These are phyloP conservation scores for Litchi chinensis DNA, from an alignment of 345 rosid genomes.

Conservation along the genomic window DNA sequence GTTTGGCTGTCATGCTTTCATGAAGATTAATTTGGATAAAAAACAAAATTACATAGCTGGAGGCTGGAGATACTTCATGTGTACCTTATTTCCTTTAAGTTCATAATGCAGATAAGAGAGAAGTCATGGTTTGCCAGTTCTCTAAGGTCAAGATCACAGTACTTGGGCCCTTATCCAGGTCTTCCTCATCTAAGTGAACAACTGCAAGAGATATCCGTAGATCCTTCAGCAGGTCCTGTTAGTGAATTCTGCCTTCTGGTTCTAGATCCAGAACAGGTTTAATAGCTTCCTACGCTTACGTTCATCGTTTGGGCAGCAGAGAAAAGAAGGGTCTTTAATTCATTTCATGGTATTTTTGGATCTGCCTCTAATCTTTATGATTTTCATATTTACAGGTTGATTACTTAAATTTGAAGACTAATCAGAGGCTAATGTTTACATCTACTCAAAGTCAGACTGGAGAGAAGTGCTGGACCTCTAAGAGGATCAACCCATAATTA, in stretches of 20 bases:
- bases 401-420: conserved; percentile 84
- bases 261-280: conserved; percentile 84
- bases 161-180: conserved; percentile 69
- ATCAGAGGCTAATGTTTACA: conserved; percentile 60
- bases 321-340: not conserved
- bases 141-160: conserved; percentile 60
- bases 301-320: not conserved
- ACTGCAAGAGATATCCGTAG: conserved; percentile 39
- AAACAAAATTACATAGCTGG: not conserved
- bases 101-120: conserved; percentile 66
- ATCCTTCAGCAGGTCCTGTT: conserved; percentile 71
- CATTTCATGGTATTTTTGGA: not conserved
- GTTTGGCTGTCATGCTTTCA: not conserved
- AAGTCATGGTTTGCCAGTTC: conserved; percentile 82
- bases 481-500: conserved; percentile 58
- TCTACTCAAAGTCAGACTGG: conserved; percentile 39
- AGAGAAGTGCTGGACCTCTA: conserved; percentile 64
- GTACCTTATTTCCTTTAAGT: conserved; percentile 3
- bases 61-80: conserved; percentile 12
- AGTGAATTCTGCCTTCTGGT: conserved; percentile 64
- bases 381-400: conserved; percentile 60
- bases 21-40: not conserved
- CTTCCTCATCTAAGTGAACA: conserved; percentile 51
- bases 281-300: conserved; percentile 1
- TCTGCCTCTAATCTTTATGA: not conserved